Evolutionary conservation across 2,329 filamentous ascomycete genomes (phyloP), one percentile per base, ranked within the genome.

Genomic region (Lasiodiplodia hormozganensis): DNA sequence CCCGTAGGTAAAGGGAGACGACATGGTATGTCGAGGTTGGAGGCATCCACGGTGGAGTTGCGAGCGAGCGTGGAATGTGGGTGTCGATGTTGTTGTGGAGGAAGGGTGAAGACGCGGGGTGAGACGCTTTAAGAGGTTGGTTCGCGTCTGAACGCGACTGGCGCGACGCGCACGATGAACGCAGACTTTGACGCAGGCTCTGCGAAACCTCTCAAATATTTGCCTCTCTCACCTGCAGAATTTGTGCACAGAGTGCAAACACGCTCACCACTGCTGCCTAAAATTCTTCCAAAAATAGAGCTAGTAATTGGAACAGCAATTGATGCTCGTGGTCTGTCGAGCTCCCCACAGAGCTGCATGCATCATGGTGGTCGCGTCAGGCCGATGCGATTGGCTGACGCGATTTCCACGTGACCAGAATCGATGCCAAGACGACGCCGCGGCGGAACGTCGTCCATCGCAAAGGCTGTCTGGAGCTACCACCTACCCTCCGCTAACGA

Each of bases 11-110:
- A 73, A 75, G 28, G 77, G 73, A 53, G 76, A 77, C 65, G 78
- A 75, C 78, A 79, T 80, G 73, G 71, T 75, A 71, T 70, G 70
- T 73, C 71, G 68, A 70, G 62, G 69, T 70, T 73, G 71, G 28
- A 58, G 57, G 62, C 52, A 69, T 60, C 67, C 47, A 64, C 38
- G 60, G 51, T 64, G 57, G 52, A 53, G 49, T 31, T 25, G 18
- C 10, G 47, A 56, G 25, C 12, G 62, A 56, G 14, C 18, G 58
- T 51, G n/a, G 56, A 34, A 4, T 34, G 47, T 23, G 47, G 34
- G 47, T 21, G 25, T 31, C 40, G 54, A 60, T n/a, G 65, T 31
- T 67, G 65, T 52, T 64, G 65, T 52, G 65, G 65, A 60, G 54
- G 56, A 67, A 47, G 54, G 52, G 53, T n/a, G n/a, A 40, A 21